These are phyloP conservation scores for Bullera alba DNA, from an alignment of 768 basidiomycete genomes.

Conservation along the genomic window DNA sequence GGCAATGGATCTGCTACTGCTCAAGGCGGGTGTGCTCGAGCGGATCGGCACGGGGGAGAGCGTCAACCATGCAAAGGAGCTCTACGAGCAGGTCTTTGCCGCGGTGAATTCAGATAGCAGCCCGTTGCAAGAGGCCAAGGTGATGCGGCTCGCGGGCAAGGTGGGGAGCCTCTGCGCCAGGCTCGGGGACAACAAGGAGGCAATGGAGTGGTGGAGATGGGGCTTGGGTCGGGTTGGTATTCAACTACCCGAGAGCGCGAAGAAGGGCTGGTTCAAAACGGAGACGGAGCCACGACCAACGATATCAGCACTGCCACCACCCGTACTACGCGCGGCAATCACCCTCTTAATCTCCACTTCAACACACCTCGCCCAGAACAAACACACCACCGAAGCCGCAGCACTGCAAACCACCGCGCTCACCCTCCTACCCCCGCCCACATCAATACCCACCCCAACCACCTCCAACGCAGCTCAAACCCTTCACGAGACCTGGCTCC, in stretches of 20 bases:
- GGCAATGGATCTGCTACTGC: conserved; percentile 34
- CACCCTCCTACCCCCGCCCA: conserved; percentile 14
- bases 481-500: conserved; percentile 34
- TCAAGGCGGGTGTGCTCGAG: conserved; percentile 42
- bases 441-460: conserved; percentile 4
- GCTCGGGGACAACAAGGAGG: conserved; percentile 22
- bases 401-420: conserved; percentile 24
- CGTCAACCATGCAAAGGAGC: conserved; percentile 28
- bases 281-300: neutral
- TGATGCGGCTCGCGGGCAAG: conserved; percentile 32
- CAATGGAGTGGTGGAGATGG: conserved; percentile 37
- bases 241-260: conserved; percentile 2
- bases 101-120: conserved; percentile 3
- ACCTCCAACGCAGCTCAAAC: conserved; percentile 11
- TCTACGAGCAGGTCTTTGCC: conserved; percentile 36
- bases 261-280: conserved; percentile 12
- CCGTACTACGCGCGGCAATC: conserved; percentile 32
- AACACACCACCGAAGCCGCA: conserved; percentile 18
- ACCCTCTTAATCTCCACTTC: conserved; percentile 33
- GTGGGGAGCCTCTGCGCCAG: conserved; percentile 34
- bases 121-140: conserved; percentile 11
- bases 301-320: conserved; percentile 9
- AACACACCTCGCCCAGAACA: conserved; percentile 22
- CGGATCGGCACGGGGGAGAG: conserved; percentile 28
- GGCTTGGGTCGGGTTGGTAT: conserved; percentile 29